Conservation (phyloP, 306 rosid species). For the Quercus berberidifolia region DNA sequence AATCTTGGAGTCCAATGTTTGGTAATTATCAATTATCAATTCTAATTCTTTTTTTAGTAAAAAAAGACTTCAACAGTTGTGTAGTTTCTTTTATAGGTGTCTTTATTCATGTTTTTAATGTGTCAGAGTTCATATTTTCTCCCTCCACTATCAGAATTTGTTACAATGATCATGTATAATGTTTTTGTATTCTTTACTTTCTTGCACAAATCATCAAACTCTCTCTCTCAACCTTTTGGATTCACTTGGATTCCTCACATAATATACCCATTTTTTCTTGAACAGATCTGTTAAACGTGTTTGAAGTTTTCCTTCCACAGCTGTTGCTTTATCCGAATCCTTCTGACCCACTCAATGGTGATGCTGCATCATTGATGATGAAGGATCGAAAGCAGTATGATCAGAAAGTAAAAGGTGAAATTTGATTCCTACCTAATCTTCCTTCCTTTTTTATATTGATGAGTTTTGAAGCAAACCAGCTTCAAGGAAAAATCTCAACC, state of each 20-base stretch:
- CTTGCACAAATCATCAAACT: neutral
- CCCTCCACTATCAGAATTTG: neutral
- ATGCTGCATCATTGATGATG: constrained; percentile 96
- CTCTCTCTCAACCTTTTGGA: neutral
- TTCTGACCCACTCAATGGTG: constrained; percentile 94
- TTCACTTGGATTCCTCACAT: constrained; percentile 2
- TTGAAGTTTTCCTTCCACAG: constrained; percentile 98
- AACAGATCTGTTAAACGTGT: constrained; percentile 90
- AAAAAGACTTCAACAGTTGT: constrained; percentile 11
- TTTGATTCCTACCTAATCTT: neutral
- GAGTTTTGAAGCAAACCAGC: neutral
- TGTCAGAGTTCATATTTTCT: neutral
- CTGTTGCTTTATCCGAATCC: constrained; percentile 96
- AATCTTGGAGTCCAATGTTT: constrained; percentile 99
- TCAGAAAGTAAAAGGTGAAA: constrained; percentile 86
- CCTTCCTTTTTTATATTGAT: neutral
- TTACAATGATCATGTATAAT: neutral
- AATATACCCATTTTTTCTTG: constrained; percentile 25
- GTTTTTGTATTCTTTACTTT: neutral
- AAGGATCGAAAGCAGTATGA: constrained; percentile 78
- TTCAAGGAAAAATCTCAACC: neutral
- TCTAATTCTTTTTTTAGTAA: constrained; percentile 8
- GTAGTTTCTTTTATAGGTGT: constrained; percentile 1
- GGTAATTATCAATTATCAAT: constrained; percentile 46
- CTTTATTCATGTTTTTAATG: neutral